Conservation (phyloP, 139 green algal species). For the Chlorella ohadii region DNA sequence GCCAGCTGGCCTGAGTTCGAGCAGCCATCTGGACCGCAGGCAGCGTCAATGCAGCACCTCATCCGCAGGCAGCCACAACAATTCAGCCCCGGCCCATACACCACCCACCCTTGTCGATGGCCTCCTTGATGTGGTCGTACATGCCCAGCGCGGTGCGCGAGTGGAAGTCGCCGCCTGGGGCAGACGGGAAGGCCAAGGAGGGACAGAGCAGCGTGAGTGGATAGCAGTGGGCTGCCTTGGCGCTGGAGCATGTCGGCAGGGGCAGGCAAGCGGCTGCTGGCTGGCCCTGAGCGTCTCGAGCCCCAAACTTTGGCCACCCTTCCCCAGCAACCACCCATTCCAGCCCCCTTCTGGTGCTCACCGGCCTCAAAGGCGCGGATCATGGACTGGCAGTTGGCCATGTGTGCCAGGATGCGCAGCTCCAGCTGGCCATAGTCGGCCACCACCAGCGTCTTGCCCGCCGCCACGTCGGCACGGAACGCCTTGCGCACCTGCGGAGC, state of each 20-base stretch:
- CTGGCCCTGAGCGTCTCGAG: no score
- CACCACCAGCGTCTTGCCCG: constrained; percentile 91
- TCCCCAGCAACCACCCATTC: neutral
- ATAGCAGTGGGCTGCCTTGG: no score
- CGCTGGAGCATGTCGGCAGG: no score
- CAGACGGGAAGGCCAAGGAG: neutral
- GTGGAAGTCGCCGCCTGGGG: constrained; percentile 95
- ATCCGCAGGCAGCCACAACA: neutral
- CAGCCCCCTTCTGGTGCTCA: constrained; percentile 6
- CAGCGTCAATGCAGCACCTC: no score
- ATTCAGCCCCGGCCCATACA: no score
- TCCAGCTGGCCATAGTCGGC: constrained; percentile 99
- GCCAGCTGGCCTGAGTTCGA: no score
- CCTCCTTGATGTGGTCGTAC: constrained; percentile 96
- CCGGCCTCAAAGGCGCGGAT: constrained; percentile 86
- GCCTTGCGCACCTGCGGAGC: constrained; percentile 79
- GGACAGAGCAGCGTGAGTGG: no score
- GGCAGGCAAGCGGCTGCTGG: no score
- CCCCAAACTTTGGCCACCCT: no score
- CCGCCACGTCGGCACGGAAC: constrained; percentile 77
- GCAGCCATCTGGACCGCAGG: no score
- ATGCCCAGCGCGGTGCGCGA: constrained; percentile 93
- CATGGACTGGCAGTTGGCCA: constrained; percentile 92
- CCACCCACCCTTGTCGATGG: constrained; percentile 73
- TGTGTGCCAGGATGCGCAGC: constrained; percentile 96